Base-by-base conservation (phyloP, 1,284 basidiomycete species). In the Cryptococcus jaspeensis region DNA sequence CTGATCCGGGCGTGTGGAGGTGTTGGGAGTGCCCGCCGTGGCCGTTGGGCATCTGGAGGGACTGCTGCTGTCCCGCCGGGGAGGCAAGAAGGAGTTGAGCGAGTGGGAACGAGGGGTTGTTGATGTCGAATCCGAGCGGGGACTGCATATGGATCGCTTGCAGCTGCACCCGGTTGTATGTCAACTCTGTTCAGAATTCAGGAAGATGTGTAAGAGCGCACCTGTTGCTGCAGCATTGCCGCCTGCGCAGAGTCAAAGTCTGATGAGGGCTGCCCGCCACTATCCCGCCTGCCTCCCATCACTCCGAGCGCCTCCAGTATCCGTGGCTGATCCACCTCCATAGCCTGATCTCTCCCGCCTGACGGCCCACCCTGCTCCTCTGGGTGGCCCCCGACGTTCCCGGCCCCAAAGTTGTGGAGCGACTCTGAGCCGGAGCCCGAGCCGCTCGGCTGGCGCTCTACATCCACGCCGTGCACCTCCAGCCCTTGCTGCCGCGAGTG, bases 121-220 rank as follows among this genome's bases (percentile, higher is more conserved):
- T 61, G 8, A 62, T 55, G 23, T 66, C 72, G 44, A 77, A 69
- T 5, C 73, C 55, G 9, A 71, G 63, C 1, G 76, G 76, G 5
- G 75, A 77, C 63, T 77, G 76, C 75, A 78, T 77, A 60, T 77
- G 75, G 44, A 78, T 74, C 22, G 70, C 62, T 58, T 76, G 74
- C 42, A 78, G 72, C 75, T 78, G 60, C 11, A 12, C 11, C 28
- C 28, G 28, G 28, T 32, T 9, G 28, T 32, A 32, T 44, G 35
- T 35, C 37, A 39, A 22, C 35, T 15, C 16, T 18, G 35, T 35
- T 15, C 44, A 13, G 7, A 41, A 15, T 8, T 23, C 5, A 18
- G 5, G 8, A 50, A n/a, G n/a, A 16, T 32, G 16, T 1, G 7
- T 23, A 37, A 28, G 38, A 15, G 28, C 53, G 28, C 16, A 63